phyloP scores from a whole-genome alignment of 768 basidiomycete species.

The Termitomyces sp. region DNA sequence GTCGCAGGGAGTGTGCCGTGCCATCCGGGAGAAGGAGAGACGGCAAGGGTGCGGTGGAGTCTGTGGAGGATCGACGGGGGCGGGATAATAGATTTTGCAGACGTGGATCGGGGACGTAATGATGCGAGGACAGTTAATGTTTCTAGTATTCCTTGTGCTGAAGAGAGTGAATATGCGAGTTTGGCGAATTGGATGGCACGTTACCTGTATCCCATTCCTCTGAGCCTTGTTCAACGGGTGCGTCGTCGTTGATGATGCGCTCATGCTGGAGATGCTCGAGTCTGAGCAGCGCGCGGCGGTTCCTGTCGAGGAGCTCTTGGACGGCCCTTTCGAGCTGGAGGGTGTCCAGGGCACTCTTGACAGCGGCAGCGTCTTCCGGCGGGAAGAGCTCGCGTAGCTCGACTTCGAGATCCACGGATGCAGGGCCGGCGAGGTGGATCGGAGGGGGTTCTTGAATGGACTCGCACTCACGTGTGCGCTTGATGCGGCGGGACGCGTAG shows the following conservation, averaged over 20 bases:
- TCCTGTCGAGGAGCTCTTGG: constrained; percentile 62
- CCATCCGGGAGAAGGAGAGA: constrained; percentile 62
- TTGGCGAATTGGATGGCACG: constrained; percentile 20
- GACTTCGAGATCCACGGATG: constrained; percentile 27
- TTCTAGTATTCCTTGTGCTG: constrained; percentile 70
- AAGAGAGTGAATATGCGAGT: constrained; percentile 8
- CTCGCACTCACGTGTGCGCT: constrained; percentile 21
- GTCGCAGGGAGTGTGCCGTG: constrained; percentile 65
- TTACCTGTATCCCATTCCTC: constrained; percentile 86
- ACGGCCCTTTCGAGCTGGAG: constrained; percentile 68
- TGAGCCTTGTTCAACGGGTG: constrained; percentile 53
- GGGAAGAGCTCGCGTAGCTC: constrained; percentile 53
- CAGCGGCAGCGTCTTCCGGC: constrained; percentile 44
- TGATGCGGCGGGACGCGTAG: constrained; percentile 39
- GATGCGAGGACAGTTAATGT: constrained; percentile 66
- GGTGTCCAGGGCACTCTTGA: constrained; percentile 57
- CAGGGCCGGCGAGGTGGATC: background rate
- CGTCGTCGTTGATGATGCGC: constrained; percentile 45
- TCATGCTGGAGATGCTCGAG: constrained; percentile 61
- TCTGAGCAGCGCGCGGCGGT: constrained; percentile 55
- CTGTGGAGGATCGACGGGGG: constrained; percentile 60
- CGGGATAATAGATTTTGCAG: constrained; percentile 53
- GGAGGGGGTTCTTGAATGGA: constrained; percentile 20
- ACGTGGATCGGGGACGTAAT: constrained; percentile 58
- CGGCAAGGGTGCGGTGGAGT: constrained; percentile 65